Conservation (phyloP, 2,329 filamentous ascomycete species). For the Colletotrichum phormii region DNA sequence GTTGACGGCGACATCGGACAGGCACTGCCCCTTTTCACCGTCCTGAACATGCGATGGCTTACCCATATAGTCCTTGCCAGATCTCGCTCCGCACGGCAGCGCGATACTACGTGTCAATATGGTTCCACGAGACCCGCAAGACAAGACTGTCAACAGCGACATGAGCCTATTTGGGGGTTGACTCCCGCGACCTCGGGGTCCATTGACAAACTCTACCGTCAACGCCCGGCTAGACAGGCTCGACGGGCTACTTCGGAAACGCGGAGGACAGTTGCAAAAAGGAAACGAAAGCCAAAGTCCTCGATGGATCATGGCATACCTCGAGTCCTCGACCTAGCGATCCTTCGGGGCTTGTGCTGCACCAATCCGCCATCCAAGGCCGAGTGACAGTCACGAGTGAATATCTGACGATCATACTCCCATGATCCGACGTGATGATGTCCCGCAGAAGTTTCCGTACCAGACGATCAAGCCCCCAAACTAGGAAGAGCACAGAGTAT, state of each 20-base stretch:
- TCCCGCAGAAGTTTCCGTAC: conserved; percentile 1
- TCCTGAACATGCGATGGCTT: neutral
- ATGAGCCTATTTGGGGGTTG: neutral
- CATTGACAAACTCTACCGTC: neutral
- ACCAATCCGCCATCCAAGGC: neutral
- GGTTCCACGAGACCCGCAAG: neutral
- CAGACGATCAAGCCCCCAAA: conserved; percentile 6
- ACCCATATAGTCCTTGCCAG: neutral
- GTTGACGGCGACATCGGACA: neutral
- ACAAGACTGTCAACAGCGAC: neutral
- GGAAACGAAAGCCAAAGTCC: neutral
- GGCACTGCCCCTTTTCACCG: neutral
- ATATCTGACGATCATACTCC: neutral
- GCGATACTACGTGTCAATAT: neutral
- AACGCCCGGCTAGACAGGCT: neutral
- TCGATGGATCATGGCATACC: too few species aligned
- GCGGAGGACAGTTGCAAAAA: neutral
- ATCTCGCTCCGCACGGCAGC: conserved; percentile 2
- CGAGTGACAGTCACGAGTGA: neutral
- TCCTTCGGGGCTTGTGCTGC: too few species aligned
- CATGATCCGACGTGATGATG: conserved; percentile 17
- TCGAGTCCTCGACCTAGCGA: too few species aligned
- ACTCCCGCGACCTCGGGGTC: neutral
- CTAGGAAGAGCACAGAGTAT: neutral
- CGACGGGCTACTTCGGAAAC: neutral